Percentiles rank a stretch among this genome's conserved stretches.
Conservation (phyloP, 75 land plant genomes). For the Pinus tabuliformis region DNA sequence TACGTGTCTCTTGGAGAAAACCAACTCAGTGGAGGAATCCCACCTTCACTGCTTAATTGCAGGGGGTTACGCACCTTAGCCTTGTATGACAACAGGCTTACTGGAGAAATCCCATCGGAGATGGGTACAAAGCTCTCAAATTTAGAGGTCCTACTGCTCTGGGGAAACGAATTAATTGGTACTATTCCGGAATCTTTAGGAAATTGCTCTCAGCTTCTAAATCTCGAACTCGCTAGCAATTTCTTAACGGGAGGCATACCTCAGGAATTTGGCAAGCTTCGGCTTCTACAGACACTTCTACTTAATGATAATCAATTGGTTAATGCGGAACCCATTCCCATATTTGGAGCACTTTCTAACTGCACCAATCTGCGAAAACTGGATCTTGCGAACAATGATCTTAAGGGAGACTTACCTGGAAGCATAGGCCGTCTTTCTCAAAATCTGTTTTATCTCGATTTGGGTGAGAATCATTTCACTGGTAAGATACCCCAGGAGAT, state of each 20-base stretch:
- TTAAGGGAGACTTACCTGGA: too few species aligned
- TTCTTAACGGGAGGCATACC: constrained; percentile 47
- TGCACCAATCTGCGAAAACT: background rate
- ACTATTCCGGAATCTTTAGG: constrained; percentile 33
- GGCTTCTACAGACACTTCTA: constrained; percentile 16
- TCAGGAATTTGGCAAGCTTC: constrained; percentile 25
- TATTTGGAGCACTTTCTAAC: too few species aligned
- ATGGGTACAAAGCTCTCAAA: constrained; percentile 8
- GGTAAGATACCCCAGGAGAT: too few species aligned
- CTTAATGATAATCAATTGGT: too few species aligned
- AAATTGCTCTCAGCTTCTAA: constrained; percentile 20
- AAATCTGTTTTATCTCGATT: too few species aligned
- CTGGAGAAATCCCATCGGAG: too few species aligned
- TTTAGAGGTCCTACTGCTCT: constrained; percentile 20
- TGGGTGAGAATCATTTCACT: too few species aligned
- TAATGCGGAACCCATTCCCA: too few species aligned
- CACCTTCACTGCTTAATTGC: background rate
- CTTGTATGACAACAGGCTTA: too few species aligned
- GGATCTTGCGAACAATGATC: constrained; percentile 6
- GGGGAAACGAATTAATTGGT: constrained; percentile 38
- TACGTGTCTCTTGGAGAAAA: constrained; percentile 21
- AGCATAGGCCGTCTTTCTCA: too few species aligned
- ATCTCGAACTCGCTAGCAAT: constrained; percentile 40
- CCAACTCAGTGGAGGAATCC: constrained; percentile 18
- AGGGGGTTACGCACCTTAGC: too few species aligned